A percentile compares a stretch with the other conserved stretches of the same genome.
Evolutionary conservation across 2,329 filamentous ascomycete genomes (phyloP).

Genomic region (Pyricularia grisea): DNA sequence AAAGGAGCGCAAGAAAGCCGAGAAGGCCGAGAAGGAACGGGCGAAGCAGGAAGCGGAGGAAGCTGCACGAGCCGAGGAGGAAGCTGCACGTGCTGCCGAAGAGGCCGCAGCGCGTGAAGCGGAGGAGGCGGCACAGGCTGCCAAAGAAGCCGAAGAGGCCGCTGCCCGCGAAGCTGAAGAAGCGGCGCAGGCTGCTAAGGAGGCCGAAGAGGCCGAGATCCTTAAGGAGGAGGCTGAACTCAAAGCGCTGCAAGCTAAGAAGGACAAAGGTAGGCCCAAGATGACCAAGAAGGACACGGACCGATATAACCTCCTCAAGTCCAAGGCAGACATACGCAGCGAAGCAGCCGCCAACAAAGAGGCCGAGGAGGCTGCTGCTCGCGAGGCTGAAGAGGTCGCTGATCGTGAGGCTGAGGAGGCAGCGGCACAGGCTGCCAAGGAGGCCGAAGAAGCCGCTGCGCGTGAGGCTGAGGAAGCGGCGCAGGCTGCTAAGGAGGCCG

Average conservation of each 20-base stretch:
- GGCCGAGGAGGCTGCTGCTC: conserved; percentile 8
- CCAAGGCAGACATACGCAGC: conserved; percentile 20
- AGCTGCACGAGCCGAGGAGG: conserved; percentile 14
- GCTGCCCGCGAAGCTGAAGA: conserved; percentile 22
- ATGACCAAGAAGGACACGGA: conserved; percentile 19
- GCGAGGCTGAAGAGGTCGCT: conserved; percentile 8
- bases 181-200: conserved; percentile 8
- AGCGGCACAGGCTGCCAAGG: conserved; percentile 19
- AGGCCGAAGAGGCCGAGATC: conserved; percentile 23
- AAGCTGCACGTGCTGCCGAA: conserved; percentile 13
- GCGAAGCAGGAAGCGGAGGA: conserved; percentile 28
- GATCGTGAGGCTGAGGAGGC: conserved; percentile 10
- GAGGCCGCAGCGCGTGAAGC: background rate
- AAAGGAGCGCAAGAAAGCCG: conserved; percentile 7
- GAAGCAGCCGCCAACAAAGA: conserved; percentile 15
- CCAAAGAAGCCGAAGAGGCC: conserved; percentile 15
- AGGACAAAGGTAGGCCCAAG: conserved; percentile 16
- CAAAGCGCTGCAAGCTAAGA: conserved; percentile 18
- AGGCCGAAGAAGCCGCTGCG: conserved; percentile 11
- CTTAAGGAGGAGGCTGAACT: conserved; percentile 27
- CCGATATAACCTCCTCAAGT: conserved; percentile 23
- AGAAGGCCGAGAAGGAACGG: conserved; percentile 29
- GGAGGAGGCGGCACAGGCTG: conserved; percentile 11
- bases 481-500: conserved; percentile 14
- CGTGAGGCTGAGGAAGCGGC: conserved; percentile 12